These are phyloP conservation scores for Chaetomium cochliodes DNA, from an alignment of 495 filamentous ascomycete species.

Conservation along the genomic window DNA sequence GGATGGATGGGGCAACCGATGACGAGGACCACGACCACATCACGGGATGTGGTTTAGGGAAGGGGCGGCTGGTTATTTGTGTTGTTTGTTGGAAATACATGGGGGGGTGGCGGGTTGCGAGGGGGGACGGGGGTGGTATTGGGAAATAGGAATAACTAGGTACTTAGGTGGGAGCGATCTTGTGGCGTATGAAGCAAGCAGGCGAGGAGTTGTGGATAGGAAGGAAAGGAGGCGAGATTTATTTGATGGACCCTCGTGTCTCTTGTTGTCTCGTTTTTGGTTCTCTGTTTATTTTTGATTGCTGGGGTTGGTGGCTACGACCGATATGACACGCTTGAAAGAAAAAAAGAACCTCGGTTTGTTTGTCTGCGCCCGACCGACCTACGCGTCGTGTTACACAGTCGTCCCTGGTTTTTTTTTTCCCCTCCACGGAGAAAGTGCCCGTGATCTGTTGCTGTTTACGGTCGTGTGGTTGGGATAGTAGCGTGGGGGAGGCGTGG, in stretches of 20 bases:
- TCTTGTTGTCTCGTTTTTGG: background rate
- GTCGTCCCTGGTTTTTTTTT: too few species aligned
- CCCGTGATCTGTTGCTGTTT: background rate
- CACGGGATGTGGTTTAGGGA: too few species aligned
- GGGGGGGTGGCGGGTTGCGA: too few species aligned
- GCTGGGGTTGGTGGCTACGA: background rate
- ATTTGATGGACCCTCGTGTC: background rate
- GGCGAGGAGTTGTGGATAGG: background rate
- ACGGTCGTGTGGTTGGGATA: background rate
- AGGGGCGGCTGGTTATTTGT: too few species aligned
- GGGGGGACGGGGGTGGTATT: too few species aligned
- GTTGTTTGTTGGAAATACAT: too few species aligned
- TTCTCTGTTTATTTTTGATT: background rate
- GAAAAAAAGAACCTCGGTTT: too few species aligned
- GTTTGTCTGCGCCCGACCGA: too few species aligned
- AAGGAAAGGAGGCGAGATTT: background rate
- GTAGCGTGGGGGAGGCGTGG: conserved; percentile 4
- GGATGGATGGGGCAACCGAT: too few species aligned
- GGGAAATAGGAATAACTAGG: background rate
- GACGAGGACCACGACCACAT: too few species aligned
- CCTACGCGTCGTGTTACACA: too few species aligned
- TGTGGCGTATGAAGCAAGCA: background rate
- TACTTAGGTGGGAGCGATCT: background rate
- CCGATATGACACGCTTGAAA: background rate
- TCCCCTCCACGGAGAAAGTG: too few species aligned